Evolutionary conservation across 164 flowering plant genomes (phyloP), one percentile per base, ranked within the genome.

Genomic region (Aristolochia contorta): DNA sequence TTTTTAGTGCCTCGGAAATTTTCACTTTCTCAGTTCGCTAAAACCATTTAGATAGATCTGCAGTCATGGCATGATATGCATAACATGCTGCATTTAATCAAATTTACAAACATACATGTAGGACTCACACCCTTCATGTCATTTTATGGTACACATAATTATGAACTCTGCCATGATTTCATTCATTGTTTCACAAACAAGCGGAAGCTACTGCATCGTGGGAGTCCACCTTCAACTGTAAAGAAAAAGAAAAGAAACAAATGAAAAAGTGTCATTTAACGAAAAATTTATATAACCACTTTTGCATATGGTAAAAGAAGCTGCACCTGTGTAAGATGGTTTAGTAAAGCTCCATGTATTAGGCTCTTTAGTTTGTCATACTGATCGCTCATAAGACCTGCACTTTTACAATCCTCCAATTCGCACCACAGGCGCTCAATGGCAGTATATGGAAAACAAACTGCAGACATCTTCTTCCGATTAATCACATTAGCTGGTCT

Each of bases 391-490:
- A 80, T 82, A 76, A 79, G 84, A 32, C 91, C 95, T 14, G 66
- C 65, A 46, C 65, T 72, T 55, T 68, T 80, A 65, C 72, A 65
- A 52, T 80, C 85, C 67, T 84, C 91, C 49, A 93, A 81, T 45
- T 79, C 78, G 76, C 79, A 77, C 89, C 91, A 86, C 6, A 93
- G 71, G 43, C 77, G 81, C 72, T 90, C 91, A 46, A 93, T 71
- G 8, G 82, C 59, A 45, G 88, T 78, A 77, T 84, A 88, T 15
- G 99, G 97, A 64, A 93, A 93, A 96, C 97, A 93, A 64, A 80
- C 77, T 23, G 91, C 82, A 75, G 75, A 86, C 67, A 87, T 78
- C 71, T 67, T 81, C 75, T 93, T 93, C 59, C 97, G 74, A 55
- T 73, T 81, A 55, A 85, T 70, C 57, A 93, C 48, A 62, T 84